Base-by-base conservation (phyloP, 495 filamentous ascomycete genomes). In the Penicillium paradoxum region DNA sequence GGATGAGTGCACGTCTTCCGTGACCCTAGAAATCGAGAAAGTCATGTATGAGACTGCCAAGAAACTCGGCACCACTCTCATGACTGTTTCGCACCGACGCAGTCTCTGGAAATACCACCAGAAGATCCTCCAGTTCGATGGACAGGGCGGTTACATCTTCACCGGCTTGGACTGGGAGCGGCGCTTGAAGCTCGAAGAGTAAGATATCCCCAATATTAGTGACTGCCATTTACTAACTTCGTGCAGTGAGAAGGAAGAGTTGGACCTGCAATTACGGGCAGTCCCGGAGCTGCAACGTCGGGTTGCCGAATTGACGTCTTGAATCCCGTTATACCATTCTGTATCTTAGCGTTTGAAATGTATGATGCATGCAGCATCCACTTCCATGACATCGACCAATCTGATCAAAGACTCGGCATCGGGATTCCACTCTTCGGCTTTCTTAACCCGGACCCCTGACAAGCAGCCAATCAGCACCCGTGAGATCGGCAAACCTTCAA, bases 41-140 rank as follows among this genome's bases (percentile, higher is more conserved):
- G 78, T 89, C 62, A 96, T 98, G 90, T 98, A 98, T 69, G 91
- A 96, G 51, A 92, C 86, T 17, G 93, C 95, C 42, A 98, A 98
- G 79, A 74, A 77, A 32, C 72, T 95, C 19, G 90, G 89, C 4
- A 92, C 95, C 59, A 97, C 93, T 2, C 73, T 98, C 37, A 97
- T 98, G 88, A 98, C 93, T 0, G 93, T 98, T 3, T 88, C 83
- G 49, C 93, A 98, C 69, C 75, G 93, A 0, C 73, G 91, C 21
- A 96, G 90, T 74, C 67, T 98, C 58, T 98, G 93, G 93, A 89
- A 92, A 67, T 97, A 97, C 64, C 93, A 98, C 69, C 84, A 79
- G 55, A 86, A 83, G 66, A 96, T 97, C 49, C 69, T 98, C 63
- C 93, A 97, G 67, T 98, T 98, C 65, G 93, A 98, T 67, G 95